A percentile compares a stretch with the other conserved stretches of the same genome.
phyloP scores from a whole-genome alignment of 129 eudicot species.

The carrot (Daucus carota) region DNA sequence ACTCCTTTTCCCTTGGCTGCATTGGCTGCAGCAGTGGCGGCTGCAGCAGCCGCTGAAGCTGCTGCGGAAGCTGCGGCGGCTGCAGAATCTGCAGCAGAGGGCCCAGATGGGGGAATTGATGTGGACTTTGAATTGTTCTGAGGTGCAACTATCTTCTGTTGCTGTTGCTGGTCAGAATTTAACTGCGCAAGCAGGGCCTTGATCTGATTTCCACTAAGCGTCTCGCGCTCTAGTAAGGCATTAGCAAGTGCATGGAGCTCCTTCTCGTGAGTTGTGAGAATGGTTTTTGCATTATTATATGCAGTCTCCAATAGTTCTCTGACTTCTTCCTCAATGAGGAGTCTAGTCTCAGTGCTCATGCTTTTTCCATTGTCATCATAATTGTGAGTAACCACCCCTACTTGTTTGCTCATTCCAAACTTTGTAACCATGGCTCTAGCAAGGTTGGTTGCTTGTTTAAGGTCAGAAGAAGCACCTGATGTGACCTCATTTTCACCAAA shows the following conservation, averaged over 20 bases:
- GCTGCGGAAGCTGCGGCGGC: slow-evolving; percentile 25
- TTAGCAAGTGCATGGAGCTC: slow-evolving; percentile 85
- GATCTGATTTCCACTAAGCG: slow-evolving; percentile 69
- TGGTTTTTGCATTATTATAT: slow-evolving; percentile 66
- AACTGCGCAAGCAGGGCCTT: slow-evolving; percentile 51
- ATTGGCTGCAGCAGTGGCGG: slow-evolving; percentile 72
- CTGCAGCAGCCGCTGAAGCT: slow-evolving; percentile 38
- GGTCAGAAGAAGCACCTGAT: slow-evolving; percentile 85
- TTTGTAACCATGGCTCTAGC: slow-evolving; percentile 94
- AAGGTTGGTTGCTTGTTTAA: slow-evolving; percentile 65
- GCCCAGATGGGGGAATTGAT: slow-evolving; percentile 39
- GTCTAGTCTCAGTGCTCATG: slow-evolving; percentile 92
- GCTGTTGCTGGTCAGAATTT: slow-evolving; percentile 46
- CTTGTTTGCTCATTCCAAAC: slow-evolving; percentile 85
- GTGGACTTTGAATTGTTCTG: slow-evolving; percentile 40
- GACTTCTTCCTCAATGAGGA: slow-evolving; percentile 76
- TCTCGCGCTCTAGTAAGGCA: slow-evolving; percentile 79
- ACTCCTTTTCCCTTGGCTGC: slow-evolving; percentile 66
- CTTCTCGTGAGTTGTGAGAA: slow-evolving; percentile 45
- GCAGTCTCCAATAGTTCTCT: slow-evolving; percentile 59
- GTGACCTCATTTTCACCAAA: slow-evolving; percentile 93
- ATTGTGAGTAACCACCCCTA: slow-evolving; percentile 78
- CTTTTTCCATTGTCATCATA: slow-evolving; percentile 89
- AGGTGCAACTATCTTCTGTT: slow-evolving; percentile 27
- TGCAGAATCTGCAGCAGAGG: slow-evolving; percentile 55